Conservation (phyloP, 176 grass and related monocot species). For the Musa beccarii region DNA sequence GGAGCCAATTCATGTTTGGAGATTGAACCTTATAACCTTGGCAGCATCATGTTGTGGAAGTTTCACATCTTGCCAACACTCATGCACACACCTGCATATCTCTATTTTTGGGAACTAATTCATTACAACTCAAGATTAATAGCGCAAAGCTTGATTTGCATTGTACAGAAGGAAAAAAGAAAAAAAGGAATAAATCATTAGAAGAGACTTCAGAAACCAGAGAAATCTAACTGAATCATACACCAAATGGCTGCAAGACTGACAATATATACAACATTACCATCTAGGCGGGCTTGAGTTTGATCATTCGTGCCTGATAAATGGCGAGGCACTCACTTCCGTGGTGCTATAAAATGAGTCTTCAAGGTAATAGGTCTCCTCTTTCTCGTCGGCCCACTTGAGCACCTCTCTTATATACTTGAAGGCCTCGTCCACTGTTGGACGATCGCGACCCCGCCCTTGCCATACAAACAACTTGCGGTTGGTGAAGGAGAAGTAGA, state of each 20-base stretch:
- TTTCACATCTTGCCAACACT: no score
- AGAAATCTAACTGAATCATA: not conserved
- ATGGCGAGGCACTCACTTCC: slow-evolving; percentile 74
- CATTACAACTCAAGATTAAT: not conserved
- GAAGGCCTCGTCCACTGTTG: slow-evolving; percentile 69
- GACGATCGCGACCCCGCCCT: slow-evolving; percentile 56
- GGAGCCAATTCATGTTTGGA: no score
- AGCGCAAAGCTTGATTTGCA: not conserved
- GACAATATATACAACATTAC: not conserved
- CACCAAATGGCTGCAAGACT: not conserved
- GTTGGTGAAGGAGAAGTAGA: slow-evolving; percentile 41
- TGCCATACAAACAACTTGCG: slow-evolving; percentile 94
- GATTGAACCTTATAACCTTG: no score
- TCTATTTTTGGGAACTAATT: not conserved
- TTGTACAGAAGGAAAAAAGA: not conserved
- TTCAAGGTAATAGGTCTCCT: slow-evolving; percentile 38
- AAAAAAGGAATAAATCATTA: not conserved
- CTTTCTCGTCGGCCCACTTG: slow-evolving; percentile 82
- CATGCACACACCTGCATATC: no score
- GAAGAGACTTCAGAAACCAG: not conserved
- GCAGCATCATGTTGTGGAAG: no score
- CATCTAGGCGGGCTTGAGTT: not conserved
- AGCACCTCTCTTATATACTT: slow-evolving; percentile 76
- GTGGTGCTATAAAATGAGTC: slow-evolving; percentile 91
- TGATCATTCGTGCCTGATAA: slow-evolving; percentile 58